Conservation (phyloP, 129 eudicot species). For the Gnaphalium uliginosum region DNA sequence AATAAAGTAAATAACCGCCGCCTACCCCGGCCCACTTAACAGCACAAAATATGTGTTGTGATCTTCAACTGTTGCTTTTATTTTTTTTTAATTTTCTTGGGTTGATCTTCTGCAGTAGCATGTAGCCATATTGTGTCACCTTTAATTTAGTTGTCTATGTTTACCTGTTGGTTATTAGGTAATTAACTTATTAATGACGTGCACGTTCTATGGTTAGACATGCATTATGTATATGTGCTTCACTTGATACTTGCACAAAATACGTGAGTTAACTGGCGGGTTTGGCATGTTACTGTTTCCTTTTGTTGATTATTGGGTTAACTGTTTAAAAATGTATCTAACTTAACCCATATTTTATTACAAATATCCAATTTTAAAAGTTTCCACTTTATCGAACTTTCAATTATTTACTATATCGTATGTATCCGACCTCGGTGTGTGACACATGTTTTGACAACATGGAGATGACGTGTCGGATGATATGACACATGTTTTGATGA, state of each 20-base stretch:
- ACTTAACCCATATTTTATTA: too few relatives aligned
- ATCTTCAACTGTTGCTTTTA: conserved; percentile 13
- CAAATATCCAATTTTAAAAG: too few relatives aligned
- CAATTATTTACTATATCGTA: too few relatives aligned
- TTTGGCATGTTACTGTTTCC: too few relatives aligned
- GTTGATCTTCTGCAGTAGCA: conserved; percentile 24
- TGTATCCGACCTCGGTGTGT: too few relatives aligned
- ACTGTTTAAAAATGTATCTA: too few relatives aligned
- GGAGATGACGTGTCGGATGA: too few relatives aligned
- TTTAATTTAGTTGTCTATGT: conserved; percentile 17
- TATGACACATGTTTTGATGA: too few relatives aligned
- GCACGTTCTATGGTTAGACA: conserved; percentile 8
- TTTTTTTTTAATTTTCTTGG: conserved; percentile 4
- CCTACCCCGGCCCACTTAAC: conserved; percentile 21
- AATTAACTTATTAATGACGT: conserved; percentile 7
- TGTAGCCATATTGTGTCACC: conserved; percentile 29
- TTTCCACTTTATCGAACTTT: too few relatives aligned
- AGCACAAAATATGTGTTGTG: conserved; percentile 3
- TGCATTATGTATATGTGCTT: background rate
- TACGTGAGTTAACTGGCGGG: too few relatives aligned
- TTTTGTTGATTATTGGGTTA: too few relatives aligned
- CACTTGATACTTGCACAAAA: background rate
- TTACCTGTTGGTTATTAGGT: conserved; percentile 4
- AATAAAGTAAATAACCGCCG: conserved; percentile 6
- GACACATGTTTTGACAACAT: too few relatives aligned